Conservation (phyloP, 495 filamentous ascomycete species). For the Physcia stellaris region DNA sequence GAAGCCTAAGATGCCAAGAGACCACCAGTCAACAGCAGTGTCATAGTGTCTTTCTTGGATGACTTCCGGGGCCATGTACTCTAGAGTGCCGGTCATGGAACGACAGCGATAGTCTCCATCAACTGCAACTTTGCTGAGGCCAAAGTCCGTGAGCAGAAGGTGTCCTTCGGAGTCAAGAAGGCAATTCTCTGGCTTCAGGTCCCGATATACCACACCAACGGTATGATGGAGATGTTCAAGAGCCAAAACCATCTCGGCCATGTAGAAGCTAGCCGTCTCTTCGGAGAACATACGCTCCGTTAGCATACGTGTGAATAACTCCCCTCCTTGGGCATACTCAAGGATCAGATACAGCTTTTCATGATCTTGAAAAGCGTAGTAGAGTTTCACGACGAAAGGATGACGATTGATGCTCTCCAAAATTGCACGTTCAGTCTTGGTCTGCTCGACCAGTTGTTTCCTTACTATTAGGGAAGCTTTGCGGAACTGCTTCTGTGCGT, state of each 20-base stretch:
- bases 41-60: constrained; percentile 75
- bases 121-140: constrained; percentile 87
- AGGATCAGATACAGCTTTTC: constrained; percentile 96
- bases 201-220: constrained; percentile 88
- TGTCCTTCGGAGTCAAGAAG: constrained; percentile 85
- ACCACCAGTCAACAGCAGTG: constrained; percentile 97
- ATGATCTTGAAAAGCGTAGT: constrained; percentile 95
- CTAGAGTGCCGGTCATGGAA: constrained; percentile 81
- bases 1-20: constrained; percentile 78
- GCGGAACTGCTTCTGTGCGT: constrained; percentile 95
- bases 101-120: constrained; percentile 67
- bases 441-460: constrained; percentile 89
- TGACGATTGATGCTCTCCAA: constrained; percentile 91
- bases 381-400: constrained; percentile 93
- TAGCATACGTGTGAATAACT: constrained; percentile 80
- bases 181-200: constrained; percentile 96
- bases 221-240: constrained; percentile 83
- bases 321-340: constrained; percentile 95
- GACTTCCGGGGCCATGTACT: constrained; percentile 98
- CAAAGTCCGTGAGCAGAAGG: constrained; percentile 90
- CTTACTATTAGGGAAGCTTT: constrained; percentile 87
- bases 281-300: constrained; percentile 88
- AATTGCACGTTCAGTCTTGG: constrained; percentile 87
- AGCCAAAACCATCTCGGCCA: constrained; percentile 93
- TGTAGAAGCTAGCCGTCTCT: constrained; percentile 83